Evolutionary conservation across 345 rosid genomes (phyloP).

Genomic region (Lumnitzera littorea): DNA sequence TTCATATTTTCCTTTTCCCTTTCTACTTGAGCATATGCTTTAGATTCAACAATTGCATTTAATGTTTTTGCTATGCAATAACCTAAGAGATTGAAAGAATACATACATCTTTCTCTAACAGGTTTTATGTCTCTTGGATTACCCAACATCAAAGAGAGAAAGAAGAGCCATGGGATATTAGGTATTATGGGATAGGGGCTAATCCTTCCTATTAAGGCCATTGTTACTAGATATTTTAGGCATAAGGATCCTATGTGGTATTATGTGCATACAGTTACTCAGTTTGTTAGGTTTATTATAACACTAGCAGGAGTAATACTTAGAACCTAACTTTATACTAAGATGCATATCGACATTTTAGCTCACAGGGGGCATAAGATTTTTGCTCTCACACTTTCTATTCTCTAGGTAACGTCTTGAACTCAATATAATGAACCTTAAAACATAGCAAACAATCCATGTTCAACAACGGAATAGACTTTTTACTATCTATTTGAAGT

Average conservation of each 20-base stretch:
- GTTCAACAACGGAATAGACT: no score
- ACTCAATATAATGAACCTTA: not conserved
- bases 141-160: slow-evolving; percentile 31
- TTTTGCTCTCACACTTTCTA: slow-evolving; percentile 49
- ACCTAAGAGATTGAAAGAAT: no score
- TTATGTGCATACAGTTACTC: slow-evolving; percentile 59
- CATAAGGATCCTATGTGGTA: slow-evolving; percentile 89
- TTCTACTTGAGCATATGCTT: no score
- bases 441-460: no score
- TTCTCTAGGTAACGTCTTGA: slow-evolving; percentile 68
- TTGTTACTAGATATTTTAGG: slow-evolving; percentile 67
- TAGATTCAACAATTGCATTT: no score
- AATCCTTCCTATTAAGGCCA: slow-evolving; percentile 69
- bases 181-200: slow-evolving; percentile 73
- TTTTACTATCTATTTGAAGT: no score
- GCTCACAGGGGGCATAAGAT: slow-evolving; percentile 87
- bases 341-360: slow-evolving; percentile 37
- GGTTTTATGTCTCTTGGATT: slow-evolving; percentile 29
- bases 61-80: no score
- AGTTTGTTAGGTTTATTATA: slow-evolving; percentile 60
- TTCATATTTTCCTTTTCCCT: no score
- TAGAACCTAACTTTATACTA: slow-evolving; percentile 53
- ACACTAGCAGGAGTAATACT: slow-evolving; percentile 55
- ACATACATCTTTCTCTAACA: slow-evolving; percentile 2
- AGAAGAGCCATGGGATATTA: slow-evolving; percentile 65